Conservation (phyloP, 2,329 filamentous ascomycete species). For the Mycosphaerella sp. region DNA sequence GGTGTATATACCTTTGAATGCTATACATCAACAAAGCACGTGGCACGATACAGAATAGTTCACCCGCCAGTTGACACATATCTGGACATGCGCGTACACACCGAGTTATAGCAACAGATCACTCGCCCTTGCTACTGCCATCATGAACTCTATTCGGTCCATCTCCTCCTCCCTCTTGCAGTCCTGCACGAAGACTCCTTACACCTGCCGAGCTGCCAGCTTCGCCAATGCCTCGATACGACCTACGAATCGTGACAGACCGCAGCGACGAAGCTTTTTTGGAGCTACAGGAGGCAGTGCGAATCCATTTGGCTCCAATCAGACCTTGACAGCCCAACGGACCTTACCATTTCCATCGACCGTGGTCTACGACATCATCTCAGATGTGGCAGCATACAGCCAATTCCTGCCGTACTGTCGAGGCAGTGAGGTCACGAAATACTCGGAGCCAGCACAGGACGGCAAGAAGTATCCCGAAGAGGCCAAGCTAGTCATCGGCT, state of each 20-base stretch:
- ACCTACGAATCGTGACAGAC: slow-evolving; percentile 15
- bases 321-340: slow-evolving; percentile 66
- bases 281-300: slow-evolving; percentile 26
- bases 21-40: background rate
- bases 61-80: background rate
- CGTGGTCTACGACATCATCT: slow-evolving; percentile 75
- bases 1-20: background rate
- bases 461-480: slow-evolving; percentile 60
- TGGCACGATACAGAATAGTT: background rate
- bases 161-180: slow-evolving; percentile 22
- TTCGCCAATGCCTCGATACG: slow-evolving; percentile 12
- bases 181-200: slow-evolving; percentile 12
- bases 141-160: slow-evolving; percentile 28
- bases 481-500: slow-evolving; percentile 78
- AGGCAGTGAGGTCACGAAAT: slow-evolving; percentile 67
- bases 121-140: slow-evolving; percentile 5
- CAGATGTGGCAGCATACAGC: slow-evolving; percentile 79
- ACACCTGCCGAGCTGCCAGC: slow-evolving; percentile 15
- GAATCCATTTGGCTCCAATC: slow-evolving; percentile 53
- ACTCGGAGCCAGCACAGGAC: slow-evolving; percentile 49
- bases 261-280: slow-evolving; percentile 37
- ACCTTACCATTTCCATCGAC: slow-evolving; percentile 67
- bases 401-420: slow-evolving; percentile 90
- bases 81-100: background rate
- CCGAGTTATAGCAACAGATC: background rate